A percentile compares a stretch with the other conserved stretches of the same genome.
Evolutionary conservation across 2,329 filamentous ascomycete genomes (phyloP).

Genomic region (Cladosporium phlei): DNA sequence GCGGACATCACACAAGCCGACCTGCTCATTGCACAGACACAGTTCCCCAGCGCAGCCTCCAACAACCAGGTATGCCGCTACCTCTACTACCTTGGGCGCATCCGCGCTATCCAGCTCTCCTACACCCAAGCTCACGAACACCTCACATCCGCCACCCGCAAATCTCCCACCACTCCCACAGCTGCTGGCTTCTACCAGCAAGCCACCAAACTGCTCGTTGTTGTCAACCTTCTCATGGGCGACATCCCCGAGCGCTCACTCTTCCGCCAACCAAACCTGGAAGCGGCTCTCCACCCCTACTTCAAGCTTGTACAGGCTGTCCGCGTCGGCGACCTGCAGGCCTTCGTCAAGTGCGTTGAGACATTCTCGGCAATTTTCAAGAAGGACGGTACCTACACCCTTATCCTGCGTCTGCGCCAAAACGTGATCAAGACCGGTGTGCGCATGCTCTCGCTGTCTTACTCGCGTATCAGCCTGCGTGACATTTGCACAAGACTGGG

Average conservation of each 20-base stretch:
- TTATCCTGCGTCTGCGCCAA: slow-evolving; percentile 89
- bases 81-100: slow-evolving; percentile 93
- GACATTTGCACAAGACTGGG: slow-evolving; percentile 96
- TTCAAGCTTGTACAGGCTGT: slow-evolving; percentile 92
- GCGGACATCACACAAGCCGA: slow-evolving; percentile 97
- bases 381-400: slow-evolving; percentile 88
- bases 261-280: slow-evolving; percentile 84
- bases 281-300: slow-evolving; percentile 85
- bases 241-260: slow-evolving; percentile 94
- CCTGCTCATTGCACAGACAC: slow-evolving; percentile 88
- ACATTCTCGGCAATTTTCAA: slow-evolving; percentile 80
- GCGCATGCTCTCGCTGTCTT: slow-evolving; percentile 97
- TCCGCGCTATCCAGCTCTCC: slow-evolving; percentile 89
- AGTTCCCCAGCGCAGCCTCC: slow-evolving; percentile 87
- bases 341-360: slow-evolving; percentile 82
- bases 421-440: slow-evolving; percentile 99
- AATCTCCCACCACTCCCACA: slow-evolving; percentile 83
- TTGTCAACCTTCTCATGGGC: slow-evolving; percentile 96
- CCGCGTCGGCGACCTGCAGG: slow-evolving; percentile 90
- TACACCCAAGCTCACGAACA: slow-evolving; percentile 98
- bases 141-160: slow-evolving; percentile 85
- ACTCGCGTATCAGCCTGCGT: slow-evolving; percentile 91
- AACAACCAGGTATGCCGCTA: slow-evolving; percentile 98
- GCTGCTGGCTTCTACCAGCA: slow-evolving; percentile 94
- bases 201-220: slow-evolving; percentile 90